Conservation (phyloP, 2,329 filamentous ascomycete species). For the Fusarium newnesense region DNA sequence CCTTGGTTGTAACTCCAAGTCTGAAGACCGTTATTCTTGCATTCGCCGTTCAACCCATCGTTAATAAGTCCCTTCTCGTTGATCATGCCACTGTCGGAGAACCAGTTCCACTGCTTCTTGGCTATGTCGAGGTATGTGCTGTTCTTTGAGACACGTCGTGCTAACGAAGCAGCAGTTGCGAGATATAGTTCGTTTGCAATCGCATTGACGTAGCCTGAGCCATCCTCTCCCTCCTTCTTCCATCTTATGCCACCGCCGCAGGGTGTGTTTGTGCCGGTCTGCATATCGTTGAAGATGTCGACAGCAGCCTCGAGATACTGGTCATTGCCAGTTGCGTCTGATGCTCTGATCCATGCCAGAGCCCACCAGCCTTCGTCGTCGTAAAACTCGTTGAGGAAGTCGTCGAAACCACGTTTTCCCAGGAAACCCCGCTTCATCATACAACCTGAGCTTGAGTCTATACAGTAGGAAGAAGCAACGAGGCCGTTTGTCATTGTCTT, state of each 20-base stretch:
- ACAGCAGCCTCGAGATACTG: constrained; percentile 65
- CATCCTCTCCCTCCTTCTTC: constrained; percentile 58
- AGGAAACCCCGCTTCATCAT: constrained; percentile 50
- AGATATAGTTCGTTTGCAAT: constrained; percentile 69
- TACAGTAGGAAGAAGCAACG: constrained; percentile 52
- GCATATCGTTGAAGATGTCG: constrained; percentile 67
- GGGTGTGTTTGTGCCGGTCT: constrained; percentile 56
- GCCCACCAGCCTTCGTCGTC: constrained; percentile 75
- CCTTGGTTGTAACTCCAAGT: constrained; percentile 70
- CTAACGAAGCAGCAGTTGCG: constrained; percentile 62
- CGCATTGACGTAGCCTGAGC: constrained; percentile 58
- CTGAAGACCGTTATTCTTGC: constrained; percentile 62
- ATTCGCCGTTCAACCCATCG: constrained; percentile 60
- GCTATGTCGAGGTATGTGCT: constrained; percentile 60
- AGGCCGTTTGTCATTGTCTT: constrained; percentile 54
- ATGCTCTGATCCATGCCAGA: constrained; percentile 66
- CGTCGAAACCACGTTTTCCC: constrained; percentile 46
- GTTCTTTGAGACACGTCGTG: constrained; percentile 57
- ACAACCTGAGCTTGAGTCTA: constrained; percentile 44
- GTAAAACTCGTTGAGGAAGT: constrained; percentile 64
- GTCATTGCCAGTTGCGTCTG: constrained; percentile 62
- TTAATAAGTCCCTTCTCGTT: constrained; percentile 62
- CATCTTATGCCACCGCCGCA: constrained; percentile 68
- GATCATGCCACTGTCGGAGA: constrained; percentile 61
- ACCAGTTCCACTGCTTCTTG: constrained; percentile 63